These are phyloP conservation scores for Pseudocercospora eumusae DNA, from an alignment of 2,329 filamentous ascomycete species.

Conservation along the genomic window DNA sequence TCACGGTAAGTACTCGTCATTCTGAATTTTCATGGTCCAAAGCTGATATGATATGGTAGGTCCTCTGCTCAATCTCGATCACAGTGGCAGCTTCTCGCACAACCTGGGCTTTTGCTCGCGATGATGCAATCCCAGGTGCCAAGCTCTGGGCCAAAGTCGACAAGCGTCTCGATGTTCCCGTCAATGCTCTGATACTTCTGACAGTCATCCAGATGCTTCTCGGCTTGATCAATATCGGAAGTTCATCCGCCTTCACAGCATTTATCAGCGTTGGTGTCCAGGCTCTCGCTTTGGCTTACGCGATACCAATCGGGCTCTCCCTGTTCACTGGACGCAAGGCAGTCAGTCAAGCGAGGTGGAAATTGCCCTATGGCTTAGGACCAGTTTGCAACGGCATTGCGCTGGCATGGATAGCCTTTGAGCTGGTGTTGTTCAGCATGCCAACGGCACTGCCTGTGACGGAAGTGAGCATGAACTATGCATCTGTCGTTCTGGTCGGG, in stretches of 20 bases:
- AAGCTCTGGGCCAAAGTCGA: slow-evolving; percentile 43
- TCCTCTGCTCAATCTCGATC: slow-evolving; percentile 58
- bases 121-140: slow-evolving; percentile 48
- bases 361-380: slow-evolving; percentile 39
- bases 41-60: background rate
- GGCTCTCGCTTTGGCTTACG: slow-evolving; percentile 57
- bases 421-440: slow-evolving; percentile 52
- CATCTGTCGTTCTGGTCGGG: slow-evolving; percentile 57
- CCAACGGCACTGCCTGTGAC: slow-evolving; percentile 58
- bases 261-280: slow-evolving; percentile 60
- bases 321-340: slow-evolving; percentile 42
- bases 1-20: slow-evolving; percentile 40
- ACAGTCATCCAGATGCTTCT: slow-evolving; percentile 53
- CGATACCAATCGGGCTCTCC: slow-evolving; percentile 53
- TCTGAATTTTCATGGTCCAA: background rate
- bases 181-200: slow-evolving; percentile 47
- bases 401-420: slow-evolving; percentile 35
- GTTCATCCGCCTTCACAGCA: slow-evolving; percentile 51
- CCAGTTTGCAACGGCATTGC: slow-evolving; percentile 33
- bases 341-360: slow-evolving; percentile 22
- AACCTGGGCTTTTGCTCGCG: slow-evolving; percentile 50
- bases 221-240: slow-evolving; percentile 54
- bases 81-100: slow-evolving; percentile 53
- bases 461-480: slow-evolving; percentile 58
- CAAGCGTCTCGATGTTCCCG: slow-evolving; percentile 42